Conservation (phyloP, 345 rosid species). For the Crucihimalaya himalaica region DNA sequence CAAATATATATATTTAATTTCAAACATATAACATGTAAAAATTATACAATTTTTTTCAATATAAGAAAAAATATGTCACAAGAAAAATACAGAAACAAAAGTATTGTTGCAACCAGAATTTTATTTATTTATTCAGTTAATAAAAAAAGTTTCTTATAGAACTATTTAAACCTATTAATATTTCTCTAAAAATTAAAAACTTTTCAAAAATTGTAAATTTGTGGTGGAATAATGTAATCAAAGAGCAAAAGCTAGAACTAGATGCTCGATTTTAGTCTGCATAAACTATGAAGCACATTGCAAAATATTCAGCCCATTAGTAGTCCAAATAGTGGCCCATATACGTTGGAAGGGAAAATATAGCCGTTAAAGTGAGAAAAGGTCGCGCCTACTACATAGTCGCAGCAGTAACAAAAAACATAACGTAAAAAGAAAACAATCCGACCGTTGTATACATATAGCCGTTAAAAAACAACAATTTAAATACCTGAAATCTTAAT, state of each 20-base stretch:
- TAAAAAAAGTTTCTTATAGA: too few relatives aligned
- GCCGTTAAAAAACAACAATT: slow-evolving; percentile 44
- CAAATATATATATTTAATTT: too few relatives aligned
- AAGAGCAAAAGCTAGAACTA: background rate
- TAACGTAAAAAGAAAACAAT: slow-evolving; percentile 34
- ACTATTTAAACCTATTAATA: too few relatives aligned
- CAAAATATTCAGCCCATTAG: background rate
- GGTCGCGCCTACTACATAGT: background rate
- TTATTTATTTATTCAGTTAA: too few relatives aligned
- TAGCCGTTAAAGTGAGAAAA: slow-evolving; percentile 35
- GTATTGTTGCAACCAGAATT: too few relatives aligned
- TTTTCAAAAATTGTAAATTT: too few relatives aligned
- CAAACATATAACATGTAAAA: too few relatives aligned
- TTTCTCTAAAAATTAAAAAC: too few relatives aligned
- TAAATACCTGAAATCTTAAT: slow-evolving; percentile 42
- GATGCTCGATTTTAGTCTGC: background rate
- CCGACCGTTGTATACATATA: slow-evolving; percentile 59
- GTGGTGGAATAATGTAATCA: background rate
- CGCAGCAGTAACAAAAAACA: background rate
- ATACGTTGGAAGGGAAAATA: background rate
- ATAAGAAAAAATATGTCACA: too few relatives aligned
- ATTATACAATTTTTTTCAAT: too few relatives aligned
- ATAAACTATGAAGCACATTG: background rate
- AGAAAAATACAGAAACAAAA: too few relatives aligned
- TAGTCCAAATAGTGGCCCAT: slow-evolving; percentile 18